phyloP scores from a whole-genome alignment of 106 monocot species.

The Acanthochlamys bracteata region DNA sequence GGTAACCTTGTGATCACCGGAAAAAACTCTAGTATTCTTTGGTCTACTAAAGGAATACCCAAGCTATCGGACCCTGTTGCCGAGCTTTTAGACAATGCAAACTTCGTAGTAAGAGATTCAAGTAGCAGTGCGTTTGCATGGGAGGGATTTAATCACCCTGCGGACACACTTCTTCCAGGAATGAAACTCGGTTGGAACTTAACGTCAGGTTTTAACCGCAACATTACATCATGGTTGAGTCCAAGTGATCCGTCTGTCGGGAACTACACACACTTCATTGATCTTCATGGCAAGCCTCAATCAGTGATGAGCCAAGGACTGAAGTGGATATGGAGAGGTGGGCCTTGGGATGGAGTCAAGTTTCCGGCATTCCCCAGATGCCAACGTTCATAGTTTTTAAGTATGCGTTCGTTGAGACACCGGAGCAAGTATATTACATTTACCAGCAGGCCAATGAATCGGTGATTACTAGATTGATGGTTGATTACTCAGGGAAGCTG shows the following conservation, averaged over 20 bases:
- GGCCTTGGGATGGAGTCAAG: background rate
- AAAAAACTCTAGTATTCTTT: background rate
- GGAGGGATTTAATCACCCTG: slow-evolving; percentile 30
- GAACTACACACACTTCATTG: background rate
- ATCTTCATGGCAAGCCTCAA: background rate
- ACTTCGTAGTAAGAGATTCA: background rate
- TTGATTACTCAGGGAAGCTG: background rate
- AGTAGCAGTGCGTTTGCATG: background rate
- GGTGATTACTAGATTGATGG: background rate
- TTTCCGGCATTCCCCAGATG: background rate
- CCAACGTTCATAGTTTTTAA: background rate
- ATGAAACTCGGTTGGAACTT: slow-evolving; percentile 20
- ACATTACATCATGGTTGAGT: slow-evolving; percentile 10
- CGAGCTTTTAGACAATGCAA: slow-evolving; percentile 1
- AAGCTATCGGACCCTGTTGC: too few species aligned
- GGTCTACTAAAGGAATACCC: too few species aligned
- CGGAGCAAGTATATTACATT: background rate
- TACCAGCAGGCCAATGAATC: too few species aligned
- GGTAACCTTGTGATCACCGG: slow-evolving; percentile 13
- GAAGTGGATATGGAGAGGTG: background rate
- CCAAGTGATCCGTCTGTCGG: background rate
- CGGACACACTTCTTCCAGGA: slow-evolving; percentile 16
- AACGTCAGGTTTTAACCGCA: background rate
- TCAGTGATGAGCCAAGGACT: background rate
- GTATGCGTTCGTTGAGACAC: background rate